phyloP scores from a whole-genome alignment of 805 yeast genomes.

The Teunomyces atbi region DNA sequence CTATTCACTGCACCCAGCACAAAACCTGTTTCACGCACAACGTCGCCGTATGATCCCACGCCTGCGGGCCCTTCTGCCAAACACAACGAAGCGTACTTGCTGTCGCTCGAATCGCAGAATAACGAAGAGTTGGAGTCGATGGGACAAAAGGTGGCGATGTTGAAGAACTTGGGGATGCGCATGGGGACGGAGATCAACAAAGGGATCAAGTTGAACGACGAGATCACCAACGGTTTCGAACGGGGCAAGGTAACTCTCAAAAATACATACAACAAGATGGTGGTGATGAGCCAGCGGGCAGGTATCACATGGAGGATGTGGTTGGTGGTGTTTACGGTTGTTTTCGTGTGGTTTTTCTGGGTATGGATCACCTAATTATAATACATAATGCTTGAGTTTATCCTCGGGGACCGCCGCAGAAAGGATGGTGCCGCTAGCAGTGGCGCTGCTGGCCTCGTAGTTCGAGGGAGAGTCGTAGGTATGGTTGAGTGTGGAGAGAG shows the following conservation, averaged over 20 bases:
- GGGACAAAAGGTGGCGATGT: constrained; percentile 40
- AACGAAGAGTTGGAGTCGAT: constrained; percentile 41
- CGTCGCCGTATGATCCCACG: constrained; percentile 39
- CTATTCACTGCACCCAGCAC: constrained; percentile 29
- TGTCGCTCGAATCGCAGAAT: constrained; percentile 44
- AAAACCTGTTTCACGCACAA: constrained; percentile 28
- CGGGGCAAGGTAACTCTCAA: constrained; percentile 39
- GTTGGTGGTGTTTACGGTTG: constrained; percentile 37
- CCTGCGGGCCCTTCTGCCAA: constrained; percentile 28
- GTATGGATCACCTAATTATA: constrained; percentile 34
- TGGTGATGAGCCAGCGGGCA: constrained; percentile 45
- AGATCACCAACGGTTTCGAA: constrained; percentile 39
- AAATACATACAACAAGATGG: constrained; percentile 43
- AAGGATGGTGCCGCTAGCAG: constrained; percentile 12
- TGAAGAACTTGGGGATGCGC: constrained; percentile 39
- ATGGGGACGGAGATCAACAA: constrained; percentile 47
- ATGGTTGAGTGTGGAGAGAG: constrained; percentile 12
- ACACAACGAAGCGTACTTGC: constrained; percentile 41
- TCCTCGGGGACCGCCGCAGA: neutral
- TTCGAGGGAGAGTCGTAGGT: constrained; percentile 10
- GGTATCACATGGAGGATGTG: constrained; percentile 47
- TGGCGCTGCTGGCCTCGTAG: constrained; percentile 8
- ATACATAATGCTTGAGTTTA: constrained; percentile 6
- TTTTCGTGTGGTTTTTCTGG: constrained; percentile 39
- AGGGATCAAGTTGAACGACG: constrained; percentile 39